These are phyloP conservation scores for Raphanus hybrid DNA, from an alignment of 441 rosid genomes.

Conservation along the genomic window DNA sequence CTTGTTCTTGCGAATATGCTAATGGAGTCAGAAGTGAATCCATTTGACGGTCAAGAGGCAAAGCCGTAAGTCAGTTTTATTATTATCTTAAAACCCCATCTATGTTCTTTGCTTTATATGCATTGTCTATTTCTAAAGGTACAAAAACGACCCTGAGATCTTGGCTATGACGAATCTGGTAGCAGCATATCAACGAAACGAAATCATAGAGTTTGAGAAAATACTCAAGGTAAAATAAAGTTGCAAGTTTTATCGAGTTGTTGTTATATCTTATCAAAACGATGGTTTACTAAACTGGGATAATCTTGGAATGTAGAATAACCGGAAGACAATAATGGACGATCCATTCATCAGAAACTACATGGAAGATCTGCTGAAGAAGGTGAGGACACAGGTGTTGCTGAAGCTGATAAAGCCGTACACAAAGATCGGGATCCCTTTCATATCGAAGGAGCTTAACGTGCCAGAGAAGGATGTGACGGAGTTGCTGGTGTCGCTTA, in stretches of 20 bases:
- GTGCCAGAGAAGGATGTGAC: constrained; percentile 97
- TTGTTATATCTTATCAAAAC: neutral
- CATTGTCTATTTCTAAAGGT: constrained; percentile 49
- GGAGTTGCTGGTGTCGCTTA: constrained; percentile 85
- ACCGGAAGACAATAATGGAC: constrained; percentile 95
- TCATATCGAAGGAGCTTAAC: constrained; percentile 95
- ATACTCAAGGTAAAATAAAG: constrained; percentile 80
- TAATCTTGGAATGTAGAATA: constrained; percentile 59
- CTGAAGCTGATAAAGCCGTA: constrained; percentile 98
- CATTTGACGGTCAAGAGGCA: constrained; percentile 99
- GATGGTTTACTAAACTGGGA: constrained; percentile 1
- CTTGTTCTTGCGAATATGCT: constrained; percentile 99
- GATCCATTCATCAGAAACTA: constrained; percentile 95
- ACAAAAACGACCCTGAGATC: constrained; percentile 98
- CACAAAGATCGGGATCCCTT: constrained; percentile 93
- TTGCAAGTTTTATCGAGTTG: neutral
- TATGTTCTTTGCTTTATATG: constrained; percentile 8
- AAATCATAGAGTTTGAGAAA: constrained; percentile 95
- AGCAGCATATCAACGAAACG: constrained; percentile 98
- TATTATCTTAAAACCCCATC: neutral
- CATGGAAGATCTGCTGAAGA: constrained; percentile 96
- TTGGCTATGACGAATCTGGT: constrained; percentile 98
- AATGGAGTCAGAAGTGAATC: constrained; percentile 99
- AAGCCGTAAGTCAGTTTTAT: constrained; percentile 78
- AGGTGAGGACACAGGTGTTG: constrained; percentile 96